Percentiles rank a stretch among this genome's conserved stretches.
phyloP scores from a whole-genome alignment of 495 filamentous ascomycete genomes.

The Bacidia gigantensis region DNA sequence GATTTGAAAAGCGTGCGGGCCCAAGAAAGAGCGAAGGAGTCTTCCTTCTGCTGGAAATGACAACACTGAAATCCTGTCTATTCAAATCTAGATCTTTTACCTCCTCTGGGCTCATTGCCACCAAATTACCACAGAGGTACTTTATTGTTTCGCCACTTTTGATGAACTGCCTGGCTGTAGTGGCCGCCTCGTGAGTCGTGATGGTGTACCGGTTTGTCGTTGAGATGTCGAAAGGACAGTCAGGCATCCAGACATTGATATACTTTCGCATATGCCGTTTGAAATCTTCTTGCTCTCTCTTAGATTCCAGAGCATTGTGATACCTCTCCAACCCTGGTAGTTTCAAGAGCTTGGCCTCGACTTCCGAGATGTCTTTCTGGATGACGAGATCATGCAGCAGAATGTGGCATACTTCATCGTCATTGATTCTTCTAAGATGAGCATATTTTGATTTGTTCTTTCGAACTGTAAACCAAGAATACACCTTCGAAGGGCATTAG shows the following conservation, averaged over 20 bases:
- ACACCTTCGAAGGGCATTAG: constrained; percentile 43
- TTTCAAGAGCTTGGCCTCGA: constrained; percentile 57
- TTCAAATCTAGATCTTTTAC: constrained; percentile 64
- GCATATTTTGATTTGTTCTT: constrained; percentile 87
- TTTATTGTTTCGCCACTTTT: constrained; percentile 75
- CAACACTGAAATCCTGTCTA: constrained; percentile 88
- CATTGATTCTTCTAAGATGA: constrained; percentile 62
- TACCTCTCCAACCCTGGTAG: constrained; percentile 65
- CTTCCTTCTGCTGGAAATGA: constrained; percentile 83
- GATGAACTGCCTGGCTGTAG: constrained; percentile 69
- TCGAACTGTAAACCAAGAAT: constrained; percentile 88
- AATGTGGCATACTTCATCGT: constrained; percentile 67
- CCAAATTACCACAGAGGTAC: constrained; percentile 77
- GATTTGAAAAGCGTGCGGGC: constrained; percentile 90
- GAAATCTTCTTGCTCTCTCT: constrained; percentile 80
- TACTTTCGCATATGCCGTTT: constrained; percentile 76
- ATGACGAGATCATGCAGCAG: constrained; percentile 65
- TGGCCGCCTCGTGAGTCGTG: constrained; percentile 67
- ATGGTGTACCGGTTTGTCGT: constrained; percentile 97
- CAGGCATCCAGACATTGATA: constrained; percentile 80
- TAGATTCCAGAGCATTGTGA: constrained; percentile 45
- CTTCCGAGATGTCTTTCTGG: constrained; percentile 51
- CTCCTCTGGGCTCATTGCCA: constrained; percentile 79
- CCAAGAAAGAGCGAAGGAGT: constrained; percentile 81
- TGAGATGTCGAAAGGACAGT: constrained; percentile 85